These are phyloP conservation scores for Hymenoscyphus fraxineus DNA, from an alignment of 2,329 filamentous ascomycete species.

Conservation along the genomic window DNA sequence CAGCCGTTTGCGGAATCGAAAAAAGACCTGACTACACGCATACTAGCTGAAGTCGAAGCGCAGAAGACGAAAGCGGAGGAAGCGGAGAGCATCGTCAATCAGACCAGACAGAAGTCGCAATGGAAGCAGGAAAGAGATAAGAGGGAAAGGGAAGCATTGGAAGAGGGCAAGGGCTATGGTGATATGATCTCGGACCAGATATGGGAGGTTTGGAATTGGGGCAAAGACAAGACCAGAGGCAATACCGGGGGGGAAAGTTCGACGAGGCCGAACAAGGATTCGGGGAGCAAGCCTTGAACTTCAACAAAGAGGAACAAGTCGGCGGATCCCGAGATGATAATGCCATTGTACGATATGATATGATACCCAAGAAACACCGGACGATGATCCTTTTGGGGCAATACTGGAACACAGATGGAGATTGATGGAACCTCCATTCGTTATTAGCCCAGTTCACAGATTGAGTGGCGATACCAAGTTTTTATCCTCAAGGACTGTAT, in stretches of 20 bases:
- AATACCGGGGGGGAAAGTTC: constrained; percentile 3
- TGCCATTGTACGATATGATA: constrained; percentile 1
- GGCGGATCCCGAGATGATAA: background rate
- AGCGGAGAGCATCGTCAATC: constrained; percentile 36
- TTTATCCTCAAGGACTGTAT: background rate
- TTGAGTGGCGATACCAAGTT: background rate
- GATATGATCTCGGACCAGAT: constrained; percentile 41
- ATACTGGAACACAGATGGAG: background rate
- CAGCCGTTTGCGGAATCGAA: background rate
- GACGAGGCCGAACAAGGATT: background rate
- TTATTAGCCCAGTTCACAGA: background rate
- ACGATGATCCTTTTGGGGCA: background rate
- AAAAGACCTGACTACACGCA: background rate
- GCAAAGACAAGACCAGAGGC: constrained; percentile 35
- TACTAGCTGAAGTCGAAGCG: constrained; percentile 6
- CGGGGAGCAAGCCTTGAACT: background rate
- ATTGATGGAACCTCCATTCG: background rate
- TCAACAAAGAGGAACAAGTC: background rate
- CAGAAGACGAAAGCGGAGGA: constrained; percentile 18
- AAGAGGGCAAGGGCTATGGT: constrained; percentile 36
- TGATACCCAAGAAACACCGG: background rate
- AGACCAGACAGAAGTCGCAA: constrained; percentile 47
- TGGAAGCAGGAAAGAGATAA: constrained; percentile 30
- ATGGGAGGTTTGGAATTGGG: constrained; percentile 44
- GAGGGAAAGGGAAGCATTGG: constrained; percentile 28